Percentiles rank a stretch among this genome's conserved stretches.
These are phyloP conservation scores for Circinella minor DNA, from an alignment of 371 early-diverging fungal species.

Conservation along the genomic window DNA sequence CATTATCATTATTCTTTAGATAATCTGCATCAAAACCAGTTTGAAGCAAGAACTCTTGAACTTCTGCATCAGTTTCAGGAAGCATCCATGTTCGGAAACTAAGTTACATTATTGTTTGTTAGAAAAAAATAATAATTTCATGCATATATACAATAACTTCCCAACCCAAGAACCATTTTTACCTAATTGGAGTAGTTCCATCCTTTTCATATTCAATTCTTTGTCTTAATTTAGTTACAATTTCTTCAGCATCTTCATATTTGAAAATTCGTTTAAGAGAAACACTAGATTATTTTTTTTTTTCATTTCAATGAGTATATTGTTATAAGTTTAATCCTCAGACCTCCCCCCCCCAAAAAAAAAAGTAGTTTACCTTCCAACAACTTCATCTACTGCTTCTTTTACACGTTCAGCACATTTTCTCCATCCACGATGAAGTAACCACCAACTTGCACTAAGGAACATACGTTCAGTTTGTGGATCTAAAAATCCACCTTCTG, in stretches of 20 bases:
- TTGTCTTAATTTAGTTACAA: slow-evolving; percentile 32
- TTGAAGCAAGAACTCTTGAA: slow-evolving; percentile 63
- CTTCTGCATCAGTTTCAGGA: slow-evolving; percentile 69
- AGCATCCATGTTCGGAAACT: slow-evolving; percentile 66
- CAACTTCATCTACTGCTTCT: slow-evolving; percentile 65
- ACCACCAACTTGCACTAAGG: slow-evolving; percentile 90
- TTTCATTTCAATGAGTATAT: background rate
- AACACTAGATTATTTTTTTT: slow-evolving; percentile 22
- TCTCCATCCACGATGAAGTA: slow-evolving; percentile 91
- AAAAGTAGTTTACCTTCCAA: slow-evolving; percentile 61
- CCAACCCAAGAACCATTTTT: background rate
- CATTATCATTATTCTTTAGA: slow-evolving; percentile 25
- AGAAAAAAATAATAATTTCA: background rate
- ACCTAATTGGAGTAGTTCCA: slow-evolving; percentile 37
- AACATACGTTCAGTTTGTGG: slow-evolving; percentile 78
- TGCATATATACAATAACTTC: too few relatives aligned
- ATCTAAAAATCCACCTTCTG: slow-evolving; percentile 46
- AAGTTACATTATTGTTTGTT: background rate
- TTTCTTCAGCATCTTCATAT: slow-evolving; percentile 34
- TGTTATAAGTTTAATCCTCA: background rate
- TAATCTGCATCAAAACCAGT: slow-evolving; percentile 47
- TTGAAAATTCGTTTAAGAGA: slow-evolving; percentile 37
- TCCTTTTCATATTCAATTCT: slow-evolving; percentile 39
- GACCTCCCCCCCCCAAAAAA: background rate
- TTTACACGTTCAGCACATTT: slow-evolving; percentile 67